Evolutionary conservation across 2,329 filamentous ascomycete species (phyloP).

Genomic region (Domatiomyces catenatus): DNA sequence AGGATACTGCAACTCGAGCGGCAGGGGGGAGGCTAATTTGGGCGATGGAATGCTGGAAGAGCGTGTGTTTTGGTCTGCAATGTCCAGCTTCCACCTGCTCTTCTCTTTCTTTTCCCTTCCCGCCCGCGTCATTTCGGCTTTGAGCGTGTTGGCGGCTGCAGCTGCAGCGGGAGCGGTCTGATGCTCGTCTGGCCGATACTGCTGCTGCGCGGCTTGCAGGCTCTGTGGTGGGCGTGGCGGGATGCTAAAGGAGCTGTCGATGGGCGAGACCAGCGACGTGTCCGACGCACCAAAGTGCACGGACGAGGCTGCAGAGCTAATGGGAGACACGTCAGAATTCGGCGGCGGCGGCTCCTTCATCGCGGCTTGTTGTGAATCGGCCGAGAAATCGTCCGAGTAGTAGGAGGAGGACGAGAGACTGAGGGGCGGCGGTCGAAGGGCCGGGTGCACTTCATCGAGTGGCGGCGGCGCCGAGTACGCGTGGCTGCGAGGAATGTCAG

Average conservation of each 20-base stretch:
- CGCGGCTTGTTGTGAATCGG: neutral
- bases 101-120: constrained; percentile 19
- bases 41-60: constrained; percentile 29
- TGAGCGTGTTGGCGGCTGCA: neutral
- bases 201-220: neutral
- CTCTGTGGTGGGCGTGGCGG: constrained; percentile 8
- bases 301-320: constrained; percentile 17
- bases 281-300: constrained; percentile 10
- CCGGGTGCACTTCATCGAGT: neutral
- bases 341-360: constrained; percentile 6
- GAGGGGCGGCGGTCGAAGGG: neutral
- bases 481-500: neutral
- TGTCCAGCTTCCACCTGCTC: constrained; percentile 49
- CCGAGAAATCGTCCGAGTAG: neutral
- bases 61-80: constrained; percentile 48
- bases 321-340: constrained; percentile 14
- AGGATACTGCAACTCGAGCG: constrained; percentile 19
- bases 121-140: neutral
- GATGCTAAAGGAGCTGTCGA: constrained; percentile 21
- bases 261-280: constrained; percentile 14
- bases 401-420: neutral
- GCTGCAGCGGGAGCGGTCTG: neutral
- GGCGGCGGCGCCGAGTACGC: neutral
- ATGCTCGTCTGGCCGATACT: neutral
- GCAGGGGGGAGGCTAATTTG: constrained; percentile 15